These are phyloP conservation scores for Dunaliella primolecta DNA, from an alignment of 139 green algal genomes.

Conservation along the genomic window DNA sequence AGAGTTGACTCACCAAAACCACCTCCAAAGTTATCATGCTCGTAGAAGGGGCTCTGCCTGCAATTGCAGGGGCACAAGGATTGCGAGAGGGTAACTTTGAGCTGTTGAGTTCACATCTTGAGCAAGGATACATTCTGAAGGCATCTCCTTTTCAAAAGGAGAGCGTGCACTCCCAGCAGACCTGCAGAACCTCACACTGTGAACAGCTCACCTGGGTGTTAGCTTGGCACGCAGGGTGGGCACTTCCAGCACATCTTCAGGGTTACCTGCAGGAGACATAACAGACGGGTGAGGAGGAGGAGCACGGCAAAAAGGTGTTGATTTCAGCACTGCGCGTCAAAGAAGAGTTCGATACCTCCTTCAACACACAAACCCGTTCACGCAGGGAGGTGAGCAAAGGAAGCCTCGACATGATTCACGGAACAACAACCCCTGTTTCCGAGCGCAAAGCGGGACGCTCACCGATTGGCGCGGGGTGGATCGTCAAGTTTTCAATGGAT, in stretches of 20 bases:
- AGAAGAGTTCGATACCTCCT: too few relatives aligned
- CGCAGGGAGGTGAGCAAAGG: too few relatives aligned
- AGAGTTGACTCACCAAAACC: constrained; percentile 79
- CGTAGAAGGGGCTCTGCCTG: constrained; percentile 54
- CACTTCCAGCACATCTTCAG: constrained; percentile 61
- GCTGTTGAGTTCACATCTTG: constrained; percentile 17
- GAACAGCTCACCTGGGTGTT: constrained; percentile 35
- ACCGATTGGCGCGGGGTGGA: too few relatives aligned
- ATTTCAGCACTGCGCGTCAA: too few relatives aligned
- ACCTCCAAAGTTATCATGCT: constrained; percentile 78
- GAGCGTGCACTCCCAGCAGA: too few relatives aligned
- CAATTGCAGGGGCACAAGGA: neutral
- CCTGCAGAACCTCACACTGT: too few relatives aligned
- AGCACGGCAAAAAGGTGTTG: too few relatives aligned
- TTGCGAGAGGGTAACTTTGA: neutral
- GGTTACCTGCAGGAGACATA: constrained; percentile 11
- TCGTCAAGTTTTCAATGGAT: too few relatives aligned
- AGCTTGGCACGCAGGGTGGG: constrained; percentile 51
- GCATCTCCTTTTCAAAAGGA: neutral
- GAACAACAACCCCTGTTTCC: too few relatives aligned
- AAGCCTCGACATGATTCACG: neutral
- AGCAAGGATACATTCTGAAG: constrained; percentile 8
- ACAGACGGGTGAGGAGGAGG: too few relatives aligned
- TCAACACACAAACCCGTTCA: too few relatives aligned
- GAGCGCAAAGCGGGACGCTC: too few relatives aligned